Conservation (phyloP, 176 grass and related monocot genomes). For the Rhipidocladum racemiflorum region DNA sequence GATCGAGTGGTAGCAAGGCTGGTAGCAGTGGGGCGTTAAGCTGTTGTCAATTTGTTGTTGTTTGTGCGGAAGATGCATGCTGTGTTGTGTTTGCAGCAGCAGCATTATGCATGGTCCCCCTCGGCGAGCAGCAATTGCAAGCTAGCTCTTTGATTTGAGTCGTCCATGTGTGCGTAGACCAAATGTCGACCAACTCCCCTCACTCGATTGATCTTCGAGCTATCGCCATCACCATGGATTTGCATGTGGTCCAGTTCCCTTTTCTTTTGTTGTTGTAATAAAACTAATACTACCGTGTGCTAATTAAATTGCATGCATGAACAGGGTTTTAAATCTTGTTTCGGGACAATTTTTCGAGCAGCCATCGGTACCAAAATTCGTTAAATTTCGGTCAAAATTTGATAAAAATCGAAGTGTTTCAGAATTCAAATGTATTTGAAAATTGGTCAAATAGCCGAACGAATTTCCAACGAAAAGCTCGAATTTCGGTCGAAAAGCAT, state of each 20-base stretch:
- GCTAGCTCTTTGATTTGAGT: not conserved
- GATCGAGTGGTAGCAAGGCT: not conserved
- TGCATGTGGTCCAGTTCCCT: not conserved
- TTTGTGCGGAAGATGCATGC: not conserved
- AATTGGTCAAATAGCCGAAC: no score
- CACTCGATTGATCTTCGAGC: not conserved
- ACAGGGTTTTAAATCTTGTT: no score
- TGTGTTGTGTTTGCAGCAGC: not conserved
- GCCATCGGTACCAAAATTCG: no score
- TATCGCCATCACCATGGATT: not conserved
- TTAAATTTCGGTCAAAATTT: no score
- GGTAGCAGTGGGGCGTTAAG: not conserved
- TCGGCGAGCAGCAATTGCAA: not conserved
- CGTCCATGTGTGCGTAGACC: conserved; percentile 11
- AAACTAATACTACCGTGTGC: not conserved
- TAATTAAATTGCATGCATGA: no score
- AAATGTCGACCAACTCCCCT: not conserved
- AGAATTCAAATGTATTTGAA: no score
- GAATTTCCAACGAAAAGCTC: no score
- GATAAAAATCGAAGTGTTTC: no score
- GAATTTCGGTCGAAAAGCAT: no score
- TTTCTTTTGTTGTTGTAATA: no score
- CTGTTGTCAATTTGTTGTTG: not conserved
- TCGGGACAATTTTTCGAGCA: no score
- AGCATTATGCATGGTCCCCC: not conserved